These are phyloP conservation scores for Gossypium schwendimanii DNA, from an alignment of 441 rosid species.

Conservation along the genomic window DNA sequence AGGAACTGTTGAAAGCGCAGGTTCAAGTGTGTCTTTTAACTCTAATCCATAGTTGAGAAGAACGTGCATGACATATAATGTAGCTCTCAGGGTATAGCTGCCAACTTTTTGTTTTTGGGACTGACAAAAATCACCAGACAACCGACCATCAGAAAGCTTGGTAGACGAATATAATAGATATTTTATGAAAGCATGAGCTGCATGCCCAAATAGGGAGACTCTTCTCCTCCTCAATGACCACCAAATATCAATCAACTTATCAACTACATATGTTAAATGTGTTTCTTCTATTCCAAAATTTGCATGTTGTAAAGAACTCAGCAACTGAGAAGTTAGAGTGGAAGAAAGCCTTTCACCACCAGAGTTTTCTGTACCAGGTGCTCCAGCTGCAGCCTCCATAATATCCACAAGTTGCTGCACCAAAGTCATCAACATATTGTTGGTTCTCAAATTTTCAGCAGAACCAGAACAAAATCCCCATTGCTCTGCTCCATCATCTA, in stretches of 20 bases:
- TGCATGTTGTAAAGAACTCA: slow-evolving; percentile 30
- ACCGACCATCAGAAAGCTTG: slow-evolving; percentile 38
- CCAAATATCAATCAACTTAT: slow-evolving; percentile 69
- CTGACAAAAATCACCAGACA: slow-evolving; percentile 49
- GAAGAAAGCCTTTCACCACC: slow-evolving; percentile 55
- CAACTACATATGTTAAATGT: slow-evolving; percentile 40
- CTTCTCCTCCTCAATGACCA: slow-evolving; percentile 85
- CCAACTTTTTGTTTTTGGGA: slow-evolving; percentile 53
- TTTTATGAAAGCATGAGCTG: slow-evolving; percentile 78
- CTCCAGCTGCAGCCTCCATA: slow-evolving; percentile 75
- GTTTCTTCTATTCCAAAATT: slow-evolving; percentile 42
- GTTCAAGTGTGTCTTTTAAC: slow-evolving; percentile 74
- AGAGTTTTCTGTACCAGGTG: slow-evolving; percentile 60
- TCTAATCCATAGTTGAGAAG: slow-evolving; percentile 86
- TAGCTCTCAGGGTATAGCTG: slow-evolving; percentile 74
- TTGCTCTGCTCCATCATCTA: slow-evolving; percentile 30
- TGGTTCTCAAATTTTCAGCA: slow-evolving; percentile 33
- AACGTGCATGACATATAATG: slow-evolving; percentile 73
- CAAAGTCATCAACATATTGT: slow-evolving; percentile 32
- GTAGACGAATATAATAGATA: slow-evolving; percentile 69
- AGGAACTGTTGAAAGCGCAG: slow-evolving; percentile 77
- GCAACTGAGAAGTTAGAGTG: slow-evolving; percentile 63
- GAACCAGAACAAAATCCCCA: slow-evolving; percentile 24
- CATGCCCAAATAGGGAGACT: slow-evolving; percentile 82
- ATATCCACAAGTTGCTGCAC: slow-evolving; percentile 52